Base-by-base conservation (phyloP, 2,329 filamentous ascomycete species). In the Nothomitra cinnamomea region DNA sequence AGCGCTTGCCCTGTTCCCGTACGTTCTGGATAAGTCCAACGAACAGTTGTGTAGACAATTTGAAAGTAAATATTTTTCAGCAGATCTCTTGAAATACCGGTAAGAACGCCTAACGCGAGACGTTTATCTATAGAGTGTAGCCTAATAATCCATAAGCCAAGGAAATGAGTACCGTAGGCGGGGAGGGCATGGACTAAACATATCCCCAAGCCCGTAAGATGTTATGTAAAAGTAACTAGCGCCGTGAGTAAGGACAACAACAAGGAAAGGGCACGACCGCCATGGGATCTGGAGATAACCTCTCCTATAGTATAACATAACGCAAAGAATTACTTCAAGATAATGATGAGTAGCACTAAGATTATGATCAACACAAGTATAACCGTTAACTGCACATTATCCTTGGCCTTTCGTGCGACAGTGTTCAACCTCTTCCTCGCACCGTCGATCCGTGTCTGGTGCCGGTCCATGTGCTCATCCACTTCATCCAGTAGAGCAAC, bases 321-420 rank as follows among this genome's bases (percentile, higher is more conserved):
- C 10, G 10, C 28, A 10, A 10, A 32, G 28, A 32, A 5, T 32
- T 32, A 32, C 69, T 92, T 92, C 68, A 89, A 65, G 47, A 94
- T 78, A 22, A 84, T 78, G 69, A 95, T 94, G 61, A 95, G 66
- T 61, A 95, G 69, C 3, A 95, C 75, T 61, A 95, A 68, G 10
- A 95, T 75, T 51, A 94, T 77, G 60, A 95, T 92, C 64, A 95
- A 70, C 13, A 76, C 69, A 17, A 83, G 76, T 59, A 95, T 80
- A 55, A 94, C 86, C 25, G 83, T 82, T 80, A 92, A 81, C 69
- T 90, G 88, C 78, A 84, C 87, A 67, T 90, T 92, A 63, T 94
- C 87, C 61, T 80, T 79, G 1, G 87, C 87, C 57, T 80, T 82
- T 59, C 80, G 72, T 10, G 83, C 78, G 56, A 96, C 79, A 58